Base-by-base conservation (phyloP, 257 asterid genomes). In the Paulownia fortunei region DNA sequence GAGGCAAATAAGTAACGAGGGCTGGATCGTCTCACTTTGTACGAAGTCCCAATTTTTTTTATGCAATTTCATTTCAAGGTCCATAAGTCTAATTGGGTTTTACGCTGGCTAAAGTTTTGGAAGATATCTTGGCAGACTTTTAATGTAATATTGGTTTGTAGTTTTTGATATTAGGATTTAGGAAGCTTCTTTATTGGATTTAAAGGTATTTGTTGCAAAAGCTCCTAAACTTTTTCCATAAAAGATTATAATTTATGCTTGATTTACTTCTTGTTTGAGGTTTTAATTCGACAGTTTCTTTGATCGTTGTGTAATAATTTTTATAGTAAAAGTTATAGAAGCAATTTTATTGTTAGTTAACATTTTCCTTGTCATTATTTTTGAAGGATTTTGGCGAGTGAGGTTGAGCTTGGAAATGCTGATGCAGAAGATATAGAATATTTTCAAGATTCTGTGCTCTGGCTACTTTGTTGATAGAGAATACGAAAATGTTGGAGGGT, bases 401-500 rank as follows among this genome's bases (percentile, higher is more conserved):
- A 78, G 82, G 18, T 74, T 83, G 72, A 79, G 83, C 71, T 41
- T 59, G 77, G 79, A 78, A 52, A 72, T 85, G 72, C 87, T 82
- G 55, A 80, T 88, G 92, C 90, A 76, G 89, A 80, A 80, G 84
- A 51, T 66, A 66, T 71, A 69, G 79, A 67, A 60, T 59, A 68
- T 54, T 83, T 61, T 59, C 34, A 46, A 82, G 76, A 58, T 76
- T 82, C 80, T 72, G 74, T 72, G 79, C 59, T 66, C 72, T 47
- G 27, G 46, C 63, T 21, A 19, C 52, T 69, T 62, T 80, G 74
- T 51, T 79, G 49, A 81, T 41, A 27, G 49, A 46, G 65, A 24
- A 80, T 30, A 51, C 68, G 77, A 87, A 84, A 79, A 94, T 94
- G 97, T 86, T 90, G 94, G 97, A 94, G 85, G 93, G 83, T 86